Evolutionary conservation across 2,329 filamentous ascomycete species (phyloP).

Genomic region (Cordyceps militaris): DNA sequence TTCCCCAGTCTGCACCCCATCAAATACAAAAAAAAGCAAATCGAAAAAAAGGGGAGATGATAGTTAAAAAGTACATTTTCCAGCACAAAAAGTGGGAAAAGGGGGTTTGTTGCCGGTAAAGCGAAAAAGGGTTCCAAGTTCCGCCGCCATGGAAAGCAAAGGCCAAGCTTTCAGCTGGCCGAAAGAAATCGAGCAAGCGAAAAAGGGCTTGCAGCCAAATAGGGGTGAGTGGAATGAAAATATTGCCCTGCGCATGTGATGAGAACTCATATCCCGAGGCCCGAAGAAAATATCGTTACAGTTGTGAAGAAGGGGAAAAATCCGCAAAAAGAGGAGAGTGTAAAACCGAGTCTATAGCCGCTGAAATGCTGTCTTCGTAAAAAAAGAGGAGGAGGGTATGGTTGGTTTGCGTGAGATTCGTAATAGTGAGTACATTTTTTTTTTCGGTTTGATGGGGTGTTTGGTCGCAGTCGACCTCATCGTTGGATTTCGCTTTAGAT

Average conservation of each 20-base stretch:
- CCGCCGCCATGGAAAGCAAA: too few relatives aligned
- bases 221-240: constrained; percentile 1
- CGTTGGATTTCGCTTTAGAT: constrained; percentile 20
- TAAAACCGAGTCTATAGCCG: constrained; percentile 12
- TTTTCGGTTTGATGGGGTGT: neutral
- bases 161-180: too few relatives aligned
- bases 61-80: too few relatives aligned
- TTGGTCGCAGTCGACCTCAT: neutral
- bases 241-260: neutral
- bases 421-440: constrained; percentile 4
- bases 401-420: constrained; percentile 2
- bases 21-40: too few relatives aligned
- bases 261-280: neutral
- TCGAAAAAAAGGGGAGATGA: too few relatives aligned
- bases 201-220: too few relatives aligned
- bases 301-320: neutral
- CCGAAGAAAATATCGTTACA: neutral
- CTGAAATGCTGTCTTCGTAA: constrained; percentile 9
- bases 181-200: too few relatives aligned
- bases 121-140: too few relatives aligned
- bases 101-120: too few relatives aligned
- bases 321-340: constrained; percentile 9
- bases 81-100: too few relatives aligned
- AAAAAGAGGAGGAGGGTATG: constrained; percentile 11
- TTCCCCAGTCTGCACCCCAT: too few relatives aligned